Evolutionary conservation across 129 eudicot genomes (phyloP).

Genomic region (Kitagawia praeruptora): DNA sequence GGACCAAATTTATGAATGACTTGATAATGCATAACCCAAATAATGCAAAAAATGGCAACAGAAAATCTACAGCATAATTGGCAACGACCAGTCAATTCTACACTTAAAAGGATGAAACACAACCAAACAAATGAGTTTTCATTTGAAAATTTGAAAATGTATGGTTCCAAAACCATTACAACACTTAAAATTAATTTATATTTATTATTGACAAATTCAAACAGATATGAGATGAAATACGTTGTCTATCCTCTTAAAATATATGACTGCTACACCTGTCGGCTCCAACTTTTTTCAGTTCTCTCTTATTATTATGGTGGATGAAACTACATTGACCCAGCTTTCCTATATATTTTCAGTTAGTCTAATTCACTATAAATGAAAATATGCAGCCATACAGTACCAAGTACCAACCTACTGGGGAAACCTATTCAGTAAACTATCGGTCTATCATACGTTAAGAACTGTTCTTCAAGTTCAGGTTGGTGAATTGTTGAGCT

Average conservation of each 20-base stretch:
- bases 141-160: background rate
- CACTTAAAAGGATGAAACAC: background rate
- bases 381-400: background rate
- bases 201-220: background rate
- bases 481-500: background rate
- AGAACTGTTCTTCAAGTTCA: background rate
- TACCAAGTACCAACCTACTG: background rate
- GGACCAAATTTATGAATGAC: background rate
- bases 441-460: background rate
- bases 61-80: background rate
- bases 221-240: background rate
- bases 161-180: background rate
- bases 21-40: background rate
- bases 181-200: background rate
- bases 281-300: background rate
- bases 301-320: background rate
- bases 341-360: background rate
- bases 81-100: background rate
- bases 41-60: background rate
- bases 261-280: background rate
- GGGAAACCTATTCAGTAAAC: background rate
- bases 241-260: background rate
- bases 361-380: background rate
- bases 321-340: background rate
- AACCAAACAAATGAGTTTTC: background rate